Percentiles rank a stretch among this genome's conserved stretches.
Conservation (phyloP, 75 land plant species). For the Picea sitchensis region DNA sequence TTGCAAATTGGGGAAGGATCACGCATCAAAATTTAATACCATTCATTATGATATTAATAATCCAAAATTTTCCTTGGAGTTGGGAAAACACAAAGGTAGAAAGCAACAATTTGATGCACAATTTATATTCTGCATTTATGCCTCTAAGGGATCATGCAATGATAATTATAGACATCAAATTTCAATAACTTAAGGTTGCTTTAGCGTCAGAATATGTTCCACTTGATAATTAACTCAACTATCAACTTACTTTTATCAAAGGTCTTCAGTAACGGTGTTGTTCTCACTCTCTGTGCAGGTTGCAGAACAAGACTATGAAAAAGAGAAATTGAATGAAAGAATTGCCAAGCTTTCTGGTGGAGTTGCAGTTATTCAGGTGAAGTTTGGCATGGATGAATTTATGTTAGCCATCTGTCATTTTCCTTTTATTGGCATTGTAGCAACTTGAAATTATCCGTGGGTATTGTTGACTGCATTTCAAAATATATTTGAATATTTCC, state of each 20-base stretch:
- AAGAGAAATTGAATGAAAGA: conserved; percentile 87
- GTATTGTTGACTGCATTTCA: background rate
- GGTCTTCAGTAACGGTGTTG: background rate
- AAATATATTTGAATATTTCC: background rate
- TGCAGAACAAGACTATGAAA: conserved; percentile 67
- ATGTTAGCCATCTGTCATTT: background rate
- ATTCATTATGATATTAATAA: no score
- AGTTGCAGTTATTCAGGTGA: conserved; percentile 85
- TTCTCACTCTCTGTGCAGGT: conserved; percentile 27
- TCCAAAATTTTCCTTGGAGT: no score
- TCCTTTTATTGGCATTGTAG: background rate
- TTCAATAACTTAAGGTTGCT: no score
- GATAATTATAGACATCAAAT: no score
- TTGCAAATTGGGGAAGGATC: background rate
- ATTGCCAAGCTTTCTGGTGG: conserved; percentile 84
- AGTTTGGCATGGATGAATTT: conserved; percentile 33
- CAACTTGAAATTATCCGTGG: background rate
- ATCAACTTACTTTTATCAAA: background rate
- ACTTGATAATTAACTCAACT: background rate
- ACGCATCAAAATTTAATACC: background rate
- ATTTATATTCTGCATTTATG: no score
- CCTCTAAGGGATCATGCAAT: no score
- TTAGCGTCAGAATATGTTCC: no score
- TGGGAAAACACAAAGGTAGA: no score
- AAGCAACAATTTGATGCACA: no score